These are phyloP conservation scores for Apiosordaria backusii DNA, from an alignment of 495 filamentous ascomycete genomes.

Conservation along the genomic window DNA sequence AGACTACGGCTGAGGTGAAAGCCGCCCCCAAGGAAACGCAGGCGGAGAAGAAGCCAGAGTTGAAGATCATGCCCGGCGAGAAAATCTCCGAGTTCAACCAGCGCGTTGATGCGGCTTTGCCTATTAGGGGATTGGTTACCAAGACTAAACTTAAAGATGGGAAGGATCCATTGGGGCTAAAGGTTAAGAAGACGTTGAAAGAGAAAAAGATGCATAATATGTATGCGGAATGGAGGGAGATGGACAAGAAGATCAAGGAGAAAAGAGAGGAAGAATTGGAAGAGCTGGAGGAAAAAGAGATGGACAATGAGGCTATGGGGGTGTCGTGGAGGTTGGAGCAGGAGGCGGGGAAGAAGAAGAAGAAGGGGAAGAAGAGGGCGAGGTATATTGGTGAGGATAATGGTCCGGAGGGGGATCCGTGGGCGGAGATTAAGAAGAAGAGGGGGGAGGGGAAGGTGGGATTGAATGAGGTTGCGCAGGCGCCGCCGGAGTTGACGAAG, in stretches of 20 bases:
- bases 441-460: slow-evolving; percentile 56
- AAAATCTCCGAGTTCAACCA: slow-evolving; percentile 75
- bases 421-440: slow-evolving; percentile 65
- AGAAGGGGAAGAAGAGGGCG: slow-evolving; percentile 52
- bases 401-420: slow-evolving; percentile 63
- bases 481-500: slow-evolving; percentile 68
- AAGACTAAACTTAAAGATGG: slow-evolving; percentile 42
- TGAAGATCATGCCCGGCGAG: slow-evolving; percentile 78
- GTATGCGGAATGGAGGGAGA: slow-evolving; percentile 75
- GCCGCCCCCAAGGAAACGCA: background rate
- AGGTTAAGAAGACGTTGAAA: slow-evolving; percentile 64
- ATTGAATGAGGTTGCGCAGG: slow-evolving; percentile 75
- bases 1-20: slow-evolving; percentile 6
- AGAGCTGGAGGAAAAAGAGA: slow-evolving; percentile 62
- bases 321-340: slow-evolving; percentile 52
- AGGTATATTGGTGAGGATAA: slow-evolving; percentile 39
- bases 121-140: slow-evolving; percentile 61
- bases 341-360: slow-evolving; percentile 40
- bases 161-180: slow-evolving; percentile 53
- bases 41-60: slow-evolving; percentile 8
- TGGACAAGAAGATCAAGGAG: slow-evolving; percentile 54
- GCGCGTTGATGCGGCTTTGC: slow-evolving; percentile 82
- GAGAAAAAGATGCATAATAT: slow-evolving; percentile 78
- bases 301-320: slow-evolving; percentile 55
- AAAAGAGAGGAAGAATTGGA: slow-evolving; percentile 58